Percentiles rank a stretch among this genome's conserved stretches.
Conservation (phyloP, 345 rosid genomes). For the Geranium rotundifolium region DNA sequence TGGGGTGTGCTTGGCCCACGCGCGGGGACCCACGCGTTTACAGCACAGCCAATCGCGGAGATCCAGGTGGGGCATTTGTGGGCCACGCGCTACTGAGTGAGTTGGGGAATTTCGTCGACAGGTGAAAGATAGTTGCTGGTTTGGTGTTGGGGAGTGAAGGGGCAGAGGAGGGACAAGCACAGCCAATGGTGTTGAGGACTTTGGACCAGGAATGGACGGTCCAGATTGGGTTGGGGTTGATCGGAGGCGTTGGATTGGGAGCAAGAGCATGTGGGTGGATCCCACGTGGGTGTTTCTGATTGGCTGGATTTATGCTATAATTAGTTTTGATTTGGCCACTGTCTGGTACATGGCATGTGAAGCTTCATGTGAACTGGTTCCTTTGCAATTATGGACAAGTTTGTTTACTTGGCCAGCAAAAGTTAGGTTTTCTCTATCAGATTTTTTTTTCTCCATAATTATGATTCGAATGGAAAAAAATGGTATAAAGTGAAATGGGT, state of each 20-base stretch:
- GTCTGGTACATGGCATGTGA: background rate
- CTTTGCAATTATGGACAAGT: too few species aligned
- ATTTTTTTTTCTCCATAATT: too few species aligned
- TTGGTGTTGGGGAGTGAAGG: conserved; percentile 17
- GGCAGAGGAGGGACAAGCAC: conserved; percentile 38
- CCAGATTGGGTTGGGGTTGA: conserved; percentile 7
- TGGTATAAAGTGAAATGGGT: too few species aligned
- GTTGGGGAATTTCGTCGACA: conserved; percentile 5
- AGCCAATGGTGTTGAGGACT: conserved; percentile 17
- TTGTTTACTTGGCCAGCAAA: too few species aligned
- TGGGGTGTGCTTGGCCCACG: conserved; percentile 3
- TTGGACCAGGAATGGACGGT: conserved; percentile 28
- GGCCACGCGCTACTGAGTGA: conserved; percentile 7
- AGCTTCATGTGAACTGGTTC: background rate
- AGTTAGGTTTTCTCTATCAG: too few species aligned
- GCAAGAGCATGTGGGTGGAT: conserved; percentile 23
- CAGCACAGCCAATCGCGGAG: conserved; percentile 1
- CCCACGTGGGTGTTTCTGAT: conserved; percentile 17
- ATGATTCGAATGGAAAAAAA: too few species aligned
- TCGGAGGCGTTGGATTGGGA: conserved; percentile 25
- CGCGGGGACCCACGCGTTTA: conserved; percentile 13
- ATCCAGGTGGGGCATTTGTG: background rate
- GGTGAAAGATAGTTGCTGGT: conserved; percentile 26
- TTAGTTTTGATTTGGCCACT: background rate
- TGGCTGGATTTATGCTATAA: background rate